A percentile compares a stretch with the other conserved stretches of the same genome.
Conservation (phyloP, 352 stramenopile species). For the Phytopythium vexans region DNA sequence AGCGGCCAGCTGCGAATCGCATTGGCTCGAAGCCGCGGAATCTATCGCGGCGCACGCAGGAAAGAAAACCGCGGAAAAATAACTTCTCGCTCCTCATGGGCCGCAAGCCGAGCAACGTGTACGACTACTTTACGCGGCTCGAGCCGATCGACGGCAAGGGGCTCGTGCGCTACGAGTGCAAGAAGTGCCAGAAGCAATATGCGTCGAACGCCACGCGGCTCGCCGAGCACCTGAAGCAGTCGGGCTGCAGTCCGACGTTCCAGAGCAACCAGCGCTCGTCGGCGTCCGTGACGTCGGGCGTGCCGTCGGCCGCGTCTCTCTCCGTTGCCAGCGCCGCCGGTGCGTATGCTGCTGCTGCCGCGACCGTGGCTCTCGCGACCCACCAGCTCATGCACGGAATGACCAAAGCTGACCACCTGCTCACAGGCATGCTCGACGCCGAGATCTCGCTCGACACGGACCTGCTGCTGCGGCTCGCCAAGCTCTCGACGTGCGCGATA, state of each 20-base stretch:
- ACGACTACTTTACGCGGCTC: slow-evolving; percentile 80
- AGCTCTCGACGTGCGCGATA: slow-evolving; percentile 78
- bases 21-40: no score
- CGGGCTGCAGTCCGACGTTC: slow-evolving; percentile 66
- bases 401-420: slow-evolving; percentile 28
- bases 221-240: slow-evolving; percentile 73
- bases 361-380: slow-evolving; percentile 4
- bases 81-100: slow-evolving; percentile 33
- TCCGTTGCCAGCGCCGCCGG: slow-evolving; percentile 7
- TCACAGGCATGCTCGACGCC: slow-evolving; percentile 40
- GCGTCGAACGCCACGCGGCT: slow-evolving; percentile 80
- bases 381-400: slow-evolving; percentile 21
- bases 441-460: slow-evolving; percentile 58
- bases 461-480: slow-evolving; percentile 64
- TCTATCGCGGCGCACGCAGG: not conserved
- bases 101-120: slow-evolving; percentile 83
- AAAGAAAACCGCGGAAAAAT: slow-evolving; percentile 6
- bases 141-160: slow-evolving; percentile 66
- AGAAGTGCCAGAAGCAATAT: slow-evolving; percentile 87
- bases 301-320: slow-evolving; percentile 14
- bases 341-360: slow-evolving; percentile 16
- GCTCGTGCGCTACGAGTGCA: slow-evolving; percentile 83
- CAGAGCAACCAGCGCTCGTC: slow-evolving; percentile 74
- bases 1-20: no score
- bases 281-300: slow-evolving; percentile 6